Evolutionary conservation across 345 rosid species (phyloP).

Genomic region (Moricandia moricandioides): DNA sequence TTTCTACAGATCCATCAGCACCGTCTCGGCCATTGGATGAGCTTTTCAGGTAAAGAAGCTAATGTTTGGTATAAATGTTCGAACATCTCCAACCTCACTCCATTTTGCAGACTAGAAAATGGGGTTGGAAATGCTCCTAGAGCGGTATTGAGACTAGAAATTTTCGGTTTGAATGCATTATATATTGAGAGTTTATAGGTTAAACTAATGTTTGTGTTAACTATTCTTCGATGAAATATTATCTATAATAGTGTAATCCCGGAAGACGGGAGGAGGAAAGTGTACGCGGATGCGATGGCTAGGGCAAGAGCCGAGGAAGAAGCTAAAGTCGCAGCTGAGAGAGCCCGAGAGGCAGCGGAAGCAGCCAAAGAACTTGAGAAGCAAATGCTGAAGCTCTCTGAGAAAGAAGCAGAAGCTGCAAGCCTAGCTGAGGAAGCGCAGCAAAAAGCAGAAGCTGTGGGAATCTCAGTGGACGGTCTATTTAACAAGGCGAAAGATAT

Average conservation of each 20-base stretch:
- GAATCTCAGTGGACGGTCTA: conserved; percentile 46
- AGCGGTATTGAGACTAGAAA: neutral
- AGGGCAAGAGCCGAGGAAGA: conserved; percentile 68
- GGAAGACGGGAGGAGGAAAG: conserved; percentile 83
- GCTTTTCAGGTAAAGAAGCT: conserved; percentile 68
- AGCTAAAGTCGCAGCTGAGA: conserved; percentile 54
- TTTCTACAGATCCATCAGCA: conserved; percentile 74
- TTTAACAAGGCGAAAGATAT: conserved; percentile 66
- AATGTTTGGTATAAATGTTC: neutral
- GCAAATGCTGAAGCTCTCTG: conserved; percentile 56
- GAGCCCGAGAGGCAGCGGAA: conserved; percentile 55
- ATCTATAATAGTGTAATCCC: conserved; percentile 57
- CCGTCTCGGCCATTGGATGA: conserved; percentile 58
- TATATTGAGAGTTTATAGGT: neutral
- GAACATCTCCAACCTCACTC: too few species aligned
- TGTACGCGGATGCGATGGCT: conserved; percentile 61
- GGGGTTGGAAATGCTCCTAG: too few species aligned
- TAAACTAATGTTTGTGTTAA: neutral
- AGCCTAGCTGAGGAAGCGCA: conserved; percentile 61
- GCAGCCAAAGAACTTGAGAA: conserved; percentile 40
- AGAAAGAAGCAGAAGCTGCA: conserved; percentile 52
- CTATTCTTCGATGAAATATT: neutral
- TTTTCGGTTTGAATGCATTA: neutral
- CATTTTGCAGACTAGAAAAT: too few species aligned
- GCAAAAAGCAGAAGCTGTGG: conserved; percentile 59